These are phyloP conservation scores for Epichloe baconii DNA, from an alignment of 2,329 filamentous ascomycete genomes.

Conservation along the genomic window DNA sequence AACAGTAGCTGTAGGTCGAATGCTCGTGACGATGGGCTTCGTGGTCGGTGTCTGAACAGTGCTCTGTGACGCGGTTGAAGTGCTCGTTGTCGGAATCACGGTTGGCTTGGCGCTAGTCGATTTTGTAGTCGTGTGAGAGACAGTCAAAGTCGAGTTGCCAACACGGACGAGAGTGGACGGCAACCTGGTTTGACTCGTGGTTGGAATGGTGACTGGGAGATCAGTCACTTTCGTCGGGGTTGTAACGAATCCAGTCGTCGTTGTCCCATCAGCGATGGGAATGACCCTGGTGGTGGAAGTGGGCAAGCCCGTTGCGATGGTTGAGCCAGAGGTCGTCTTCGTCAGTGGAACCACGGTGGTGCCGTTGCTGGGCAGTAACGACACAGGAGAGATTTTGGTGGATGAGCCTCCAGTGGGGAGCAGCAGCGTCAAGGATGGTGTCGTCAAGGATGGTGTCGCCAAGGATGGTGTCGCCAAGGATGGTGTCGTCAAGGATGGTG, in stretches of 20 bases:
- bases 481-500: neutral
- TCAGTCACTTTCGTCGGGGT: conserved; percentile 1
- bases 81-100: conserved; percentile 7
- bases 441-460: neutral
- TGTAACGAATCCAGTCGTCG: conserved; percentile 1
- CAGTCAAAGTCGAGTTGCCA: conserved; percentile 4
- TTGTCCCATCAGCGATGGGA: conserved; percentile 6
- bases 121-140: neutral
- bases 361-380: conserved; percentile 4
- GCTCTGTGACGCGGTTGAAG: conserved; percentile 9
- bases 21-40: conserved; percentile 22
- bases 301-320: neutral
- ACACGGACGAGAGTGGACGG: conserved; percentile 1
- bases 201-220: neutral
- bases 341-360: conserved; percentile 7
- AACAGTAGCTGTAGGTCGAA: conserved; percentile 29
- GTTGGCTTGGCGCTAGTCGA: neutral
- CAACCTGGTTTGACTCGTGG: conserved; percentile 1
- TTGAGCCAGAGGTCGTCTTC: conserved; percentile 4
- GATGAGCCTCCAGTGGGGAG: neutral
- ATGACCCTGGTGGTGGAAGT: conserved; percentile 1
- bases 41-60: conserved; percentile 4
- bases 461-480: neutral
- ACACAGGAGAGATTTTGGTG: neutral
- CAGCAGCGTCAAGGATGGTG: neutral